Evolutionary conservation across 2,329 filamentous ascomycete genomes (phyloP), one percentile per base, ranked within the genome.

Genomic region (Mariannaea sp.): DNA sequence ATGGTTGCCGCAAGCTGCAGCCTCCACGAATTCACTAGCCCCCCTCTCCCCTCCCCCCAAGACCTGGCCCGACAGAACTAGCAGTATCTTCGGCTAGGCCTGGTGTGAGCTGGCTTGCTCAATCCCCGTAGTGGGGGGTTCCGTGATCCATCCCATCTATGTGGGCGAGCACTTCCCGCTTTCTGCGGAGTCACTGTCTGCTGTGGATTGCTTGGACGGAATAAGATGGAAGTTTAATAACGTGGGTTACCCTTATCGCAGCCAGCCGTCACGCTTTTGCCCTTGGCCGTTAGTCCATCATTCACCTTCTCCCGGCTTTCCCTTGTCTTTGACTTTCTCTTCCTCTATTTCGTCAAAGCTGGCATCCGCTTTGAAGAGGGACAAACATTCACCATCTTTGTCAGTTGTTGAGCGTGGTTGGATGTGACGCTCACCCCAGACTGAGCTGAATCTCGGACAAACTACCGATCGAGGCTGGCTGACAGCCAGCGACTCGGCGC

Each of bases 401-500:
- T 26, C 19, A 42, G 45, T 42, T 42, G 43, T 43, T 50, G 40
- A 53, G 45, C 33, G 46, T 43, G 51, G 43, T 49, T 44, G 50
- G 45, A 39, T 49, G 53, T 63, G 52, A 53, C 55, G 41, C 56
- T 56, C 40, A n/a, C 22, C 36, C 50, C 40, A 54, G 53, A 47
- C 49, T 53, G 57, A 56, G 60, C 51, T 45, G 51, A 65, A 60
- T 51, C 57, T 60, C 56, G 24, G 36, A 56, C 53, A 33, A n/a
- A 53, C 13, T 12, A 32, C 19, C 44, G 39, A 42, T 53, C 53
- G 43, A 59, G 49, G 55, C 49, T 56, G 57, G 53, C 61, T 64
- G 58, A 58, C 61, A 53, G 45, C 51, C 45, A 54, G 51, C 51
- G 45, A 33, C 51, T 43, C 40, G 44, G 59, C 62, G 53, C 53